Evolutionary conservation across 176 grass and related monocot species (phyloP), one percentile per base, ranked within the genome.

Genomic region (Juncus inflexus): DNA sequence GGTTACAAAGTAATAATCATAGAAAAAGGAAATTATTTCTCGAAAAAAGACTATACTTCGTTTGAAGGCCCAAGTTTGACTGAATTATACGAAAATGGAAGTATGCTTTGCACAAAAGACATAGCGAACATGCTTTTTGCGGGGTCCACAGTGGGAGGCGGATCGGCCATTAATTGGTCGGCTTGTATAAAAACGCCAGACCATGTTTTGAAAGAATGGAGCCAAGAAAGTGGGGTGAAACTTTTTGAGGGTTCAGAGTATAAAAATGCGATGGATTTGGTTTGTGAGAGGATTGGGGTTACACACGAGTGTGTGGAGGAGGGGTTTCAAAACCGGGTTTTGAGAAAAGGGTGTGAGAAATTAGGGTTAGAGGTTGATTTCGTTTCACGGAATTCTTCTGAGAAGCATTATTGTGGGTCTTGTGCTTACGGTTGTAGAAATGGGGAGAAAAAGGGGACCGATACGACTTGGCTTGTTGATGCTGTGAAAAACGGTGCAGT

Each of bases 131-230:
- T 92, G 68, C 9, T 99, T 1, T 54, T 99, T 55, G 74, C 95
- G 0, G 95, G 95, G 4, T 37, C 95, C 9, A 92, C 95, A 1
- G 89, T 99, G 38, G 95, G 95, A 9, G 95, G 95, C 2, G 95
- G 95, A 35, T 86, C 95, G 3, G 89, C 83, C 16, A 79, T 99
- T 66, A 99, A 99, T 86, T 99, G 95, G 89, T 89, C 95, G 6
- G 95, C 95, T 19, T 70, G 86, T 81, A 84, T 99, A 69, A 76
- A 79, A 68, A 99, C 95, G 0, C 95, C 95, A 4, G 50, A 12
- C 40, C 38, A 70, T 47, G 83, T 99, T 50, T 38, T 70, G 15
- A 70, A 60, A 45, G 95, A 94, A 69, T 99, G 95, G 95, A 73
- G 83, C 0, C 74, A 76, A 49, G 65, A 94, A 14, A 83, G 80